Base-by-base conservation (phyloP, 2,329 filamentous ascomycete species). In the Didymella arachidicola region DNA sequence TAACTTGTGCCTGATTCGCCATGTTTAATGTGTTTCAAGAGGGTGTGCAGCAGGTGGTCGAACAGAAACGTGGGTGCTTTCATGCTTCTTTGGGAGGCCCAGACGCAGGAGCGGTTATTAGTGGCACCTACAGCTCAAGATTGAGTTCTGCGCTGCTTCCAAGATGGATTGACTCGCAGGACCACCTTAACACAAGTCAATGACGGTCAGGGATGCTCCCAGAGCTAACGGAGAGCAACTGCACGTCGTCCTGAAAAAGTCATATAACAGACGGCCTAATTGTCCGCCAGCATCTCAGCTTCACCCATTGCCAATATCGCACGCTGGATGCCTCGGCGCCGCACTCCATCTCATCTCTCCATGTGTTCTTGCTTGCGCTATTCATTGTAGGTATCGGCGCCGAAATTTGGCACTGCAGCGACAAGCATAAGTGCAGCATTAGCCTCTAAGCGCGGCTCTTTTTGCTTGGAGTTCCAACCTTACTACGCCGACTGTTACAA, bases 401-500 rank as follows among this genome's bases (percentile, higher is more conserved):
- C 50, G 45, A 53, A 27, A 46, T 46, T 58, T 58, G 22, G 39
- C 18, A 27, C 54, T 62, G 55, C 59, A 47, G 53, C 47, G 43
- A 49, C 47, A 22, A 45, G 60, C 41, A 43, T 11, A 26, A 18
- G 53, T 57, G 41, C 53, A 34, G 34, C 32, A 11, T 46, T 60
- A 66, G 64, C 49, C 50, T 38, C 44, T 54, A 58, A 57, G 56
- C 64, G 62, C 62, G 54, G 60, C 63, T 63, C 56, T 50, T 59
- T 62, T 57, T 57, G 54, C 56, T 56, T 59, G 19, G 56, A 54
- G 39, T 14, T 39, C 36, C 19, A 19, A 39, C 36, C n/a, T 12
- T 49, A 53, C 50, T 60, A 61, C 61, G 59, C 62, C 53, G 60
- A 64, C 51, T 51, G 64, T 66, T 60, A 63, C 41, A 43, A 62